Percentiles rank a stretch among this genome's conserved stretches.
Evolutionary conservation across 345 rosid species (phyloP).

Genomic region (Eucalyptus coolabah): DNA sequence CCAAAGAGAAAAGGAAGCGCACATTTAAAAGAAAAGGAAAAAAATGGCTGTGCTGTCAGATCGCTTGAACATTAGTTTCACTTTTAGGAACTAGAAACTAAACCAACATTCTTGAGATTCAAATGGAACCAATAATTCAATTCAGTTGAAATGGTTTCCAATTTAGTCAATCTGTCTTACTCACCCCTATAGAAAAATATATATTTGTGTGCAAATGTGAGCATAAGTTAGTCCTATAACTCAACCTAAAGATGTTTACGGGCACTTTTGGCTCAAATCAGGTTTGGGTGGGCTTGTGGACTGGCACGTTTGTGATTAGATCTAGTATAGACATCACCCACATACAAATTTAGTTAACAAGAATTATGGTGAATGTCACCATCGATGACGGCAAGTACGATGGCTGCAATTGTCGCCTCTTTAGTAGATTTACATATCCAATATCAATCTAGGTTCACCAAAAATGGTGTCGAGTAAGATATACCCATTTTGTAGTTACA

Average conservation of each 20-base stretch:
- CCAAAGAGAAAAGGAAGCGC: rapidly evolving
- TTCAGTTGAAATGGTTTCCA: rapidly evolving
- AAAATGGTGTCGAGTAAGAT: neutral
- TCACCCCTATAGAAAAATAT: neutral
- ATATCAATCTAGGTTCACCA: neutral
- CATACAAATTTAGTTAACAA: neutral
- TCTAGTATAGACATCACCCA: neutral
- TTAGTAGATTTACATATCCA: neutral
- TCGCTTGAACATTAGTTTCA: rapidly evolving
- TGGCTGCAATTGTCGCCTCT: neutral
- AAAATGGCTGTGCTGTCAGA: rapidly evolving
- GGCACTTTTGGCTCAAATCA: neutral
- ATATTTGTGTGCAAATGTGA: rapidly evolving
- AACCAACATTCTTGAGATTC: rapidly evolving
- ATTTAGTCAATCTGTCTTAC: rapidly evolving
- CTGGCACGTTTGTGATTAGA: neutral
- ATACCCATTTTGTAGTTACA: rapidly evolving
- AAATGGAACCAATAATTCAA: rapidly evolving
- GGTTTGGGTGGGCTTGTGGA: neutral
- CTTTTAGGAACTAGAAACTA: neutral
- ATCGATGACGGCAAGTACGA: neutral
- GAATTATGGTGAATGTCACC: neutral
- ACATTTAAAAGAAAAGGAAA: no score
- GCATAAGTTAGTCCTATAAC: neutral
- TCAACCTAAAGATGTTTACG: neutral